These are phyloP conservation scores for Solanum corneliomulleri DNA, from an alignment of 257 asterid genomes.

Conservation along the genomic window DNA sequence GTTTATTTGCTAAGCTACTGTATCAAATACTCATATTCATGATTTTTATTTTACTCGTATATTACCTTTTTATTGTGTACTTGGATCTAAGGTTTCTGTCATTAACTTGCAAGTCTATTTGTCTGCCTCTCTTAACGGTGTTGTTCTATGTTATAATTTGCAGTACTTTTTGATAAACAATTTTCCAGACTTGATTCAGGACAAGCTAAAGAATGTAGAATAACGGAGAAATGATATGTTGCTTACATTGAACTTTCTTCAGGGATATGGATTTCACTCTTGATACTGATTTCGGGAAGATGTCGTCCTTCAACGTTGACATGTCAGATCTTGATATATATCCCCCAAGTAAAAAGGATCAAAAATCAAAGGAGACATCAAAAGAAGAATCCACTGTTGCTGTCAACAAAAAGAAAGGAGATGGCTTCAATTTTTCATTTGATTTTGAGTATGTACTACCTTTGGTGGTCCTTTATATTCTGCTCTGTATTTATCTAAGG, in stretches of 20 bases:
- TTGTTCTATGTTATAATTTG: not conserved
- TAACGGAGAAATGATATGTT: not conserved
- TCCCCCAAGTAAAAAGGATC: conserved; percentile 46
- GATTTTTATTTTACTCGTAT: not conserved
- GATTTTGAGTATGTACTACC: conserved; percentile 68
- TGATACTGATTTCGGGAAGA: conserved; percentile 74
- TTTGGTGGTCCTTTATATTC: not conserved
- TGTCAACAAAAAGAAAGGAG: conserved; percentile 41
- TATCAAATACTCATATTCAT: not conserved
- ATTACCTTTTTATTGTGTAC: not conserved
- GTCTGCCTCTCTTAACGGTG: not conserved
- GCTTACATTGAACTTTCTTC: conserved; percentile 10
- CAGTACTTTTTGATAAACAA: not conserved
- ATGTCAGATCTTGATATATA: conserved; percentile 73
- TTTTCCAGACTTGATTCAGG: not conserved
- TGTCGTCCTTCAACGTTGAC: conserved; percentile 71
- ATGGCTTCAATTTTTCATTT: conserved; percentile 53
- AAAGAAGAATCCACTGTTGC: conserved; percentile 30
- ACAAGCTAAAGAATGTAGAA: not conserved
- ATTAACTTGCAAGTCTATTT: not conserved
- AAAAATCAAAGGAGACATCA: conserved; percentile 40
- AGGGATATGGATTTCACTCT: conserved; percentile 87
- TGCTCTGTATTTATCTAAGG: not conserved
- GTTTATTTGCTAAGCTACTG: not conserved
- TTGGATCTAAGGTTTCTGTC: not conserved